Base-by-base conservation (phyloP, 2,329 filamentous ascomycete genomes). In the Elsinoe perseae region DNA sequence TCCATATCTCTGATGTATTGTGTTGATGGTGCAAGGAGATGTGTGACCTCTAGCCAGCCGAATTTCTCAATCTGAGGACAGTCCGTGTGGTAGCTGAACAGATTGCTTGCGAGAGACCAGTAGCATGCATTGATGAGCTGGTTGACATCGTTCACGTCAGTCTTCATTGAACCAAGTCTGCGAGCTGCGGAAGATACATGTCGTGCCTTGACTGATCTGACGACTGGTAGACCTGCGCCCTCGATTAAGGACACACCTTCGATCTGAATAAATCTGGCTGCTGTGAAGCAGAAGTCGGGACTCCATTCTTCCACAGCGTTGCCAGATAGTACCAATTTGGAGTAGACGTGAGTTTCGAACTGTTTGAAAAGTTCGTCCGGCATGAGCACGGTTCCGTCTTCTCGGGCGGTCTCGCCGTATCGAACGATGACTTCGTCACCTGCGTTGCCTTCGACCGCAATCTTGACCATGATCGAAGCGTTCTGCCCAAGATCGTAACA, bases 1-100 rank as follows among this genome's bases (percentile, higher is more conserved):
- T 77, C 75, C 66, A 76, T 74, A 46, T 76, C 73, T 5, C 72
- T 70, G 20, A 75, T 69, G 53, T 76, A 76, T 55, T 76, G 74
- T 0, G 73, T 75, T 0, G 72, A 70, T 0, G 73, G 72, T 12
- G 71, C 70, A 4, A 77, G 72, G 9, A 77, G 64, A 54, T 73
- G 70, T 1, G 74, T 75, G 4, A 76, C 74, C 61, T 77, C 75
- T 0, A 76, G 68, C 74, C 75, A 77, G 0, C 72, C 74, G 40
- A 77, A 77, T 57, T 77, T 77, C 60, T 77, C 72, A 30, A 75
- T 73, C 43, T 58, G 72, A 4, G 72, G 72, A 56, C 73, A 75
- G 60, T 77, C 74, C 2, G 75, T 77, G 58, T 77, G 75, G 61
- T 76, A 77, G 55, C 71, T 74, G 59, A 73, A 74, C 14, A 74